Conservation (phyloP, 2,329 filamentous ascomycete species). For the Coniochaeta pulveracea region DNA sequence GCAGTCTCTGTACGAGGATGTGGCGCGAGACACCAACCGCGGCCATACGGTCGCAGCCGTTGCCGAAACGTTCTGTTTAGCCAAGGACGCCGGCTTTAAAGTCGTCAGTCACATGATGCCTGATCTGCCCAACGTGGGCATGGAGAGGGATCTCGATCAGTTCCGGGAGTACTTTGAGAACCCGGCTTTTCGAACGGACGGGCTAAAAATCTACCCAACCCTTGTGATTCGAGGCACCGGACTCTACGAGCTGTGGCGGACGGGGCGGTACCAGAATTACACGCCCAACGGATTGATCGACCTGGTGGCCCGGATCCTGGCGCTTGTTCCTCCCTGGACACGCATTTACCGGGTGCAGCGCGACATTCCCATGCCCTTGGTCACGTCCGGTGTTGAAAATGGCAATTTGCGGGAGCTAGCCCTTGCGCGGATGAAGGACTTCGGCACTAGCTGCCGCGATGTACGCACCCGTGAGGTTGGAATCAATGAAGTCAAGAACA, state of each 20-base stretch:
- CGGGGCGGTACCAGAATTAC: slow-evolving; percentile 95
- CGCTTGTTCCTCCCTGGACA: slow-evolving; percentile 92
- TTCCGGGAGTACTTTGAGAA: slow-evolving; percentile 98
- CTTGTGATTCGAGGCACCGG: slow-evolving; percentile 94
- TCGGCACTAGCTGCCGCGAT: slow-evolving; percentile 92
- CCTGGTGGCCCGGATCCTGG: slow-evolving; percentile 89
- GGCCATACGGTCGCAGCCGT: slow-evolving; percentile 94
- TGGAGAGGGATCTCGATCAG: slow-evolving; percentile 94
- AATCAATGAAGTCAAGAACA: slow-evolving; percentile 98
- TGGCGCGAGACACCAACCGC: slow-evolving; percentile 94
- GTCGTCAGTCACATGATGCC: slow-evolving; percentile 99
- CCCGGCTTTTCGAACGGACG: slow-evolving; percentile 89
- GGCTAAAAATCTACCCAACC: slow-evolving; percentile 95
- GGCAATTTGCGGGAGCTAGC: slow-evolving; percentile 91
- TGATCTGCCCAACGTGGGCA: slow-evolving; percentile 92
- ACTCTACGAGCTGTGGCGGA: slow-evolving; percentile 94
- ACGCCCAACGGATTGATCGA: slow-evolving; percentile 95
- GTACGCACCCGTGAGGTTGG: slow-evolving; percentile 94
- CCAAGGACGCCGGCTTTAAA: slow-evolving; percentile 97
- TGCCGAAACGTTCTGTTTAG: slow-evolving; percentile 91
- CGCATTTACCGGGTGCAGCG: slow-evolving; percentile 96
- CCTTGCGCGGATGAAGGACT: slow-evolving; percentile 96
- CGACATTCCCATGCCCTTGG: slow-evolving; percentile 98
- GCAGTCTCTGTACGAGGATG: slow-evolving; percentile 94
- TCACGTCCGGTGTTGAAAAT: slow-evolving; percentile 97